A percentile compares a stretch with the other conserved stretches of the same genome.
Evolutionary conservation across 495 filamentous ascomycete species (phyloP).

Genomic region (Geopyxis carbonaria): DNA sequence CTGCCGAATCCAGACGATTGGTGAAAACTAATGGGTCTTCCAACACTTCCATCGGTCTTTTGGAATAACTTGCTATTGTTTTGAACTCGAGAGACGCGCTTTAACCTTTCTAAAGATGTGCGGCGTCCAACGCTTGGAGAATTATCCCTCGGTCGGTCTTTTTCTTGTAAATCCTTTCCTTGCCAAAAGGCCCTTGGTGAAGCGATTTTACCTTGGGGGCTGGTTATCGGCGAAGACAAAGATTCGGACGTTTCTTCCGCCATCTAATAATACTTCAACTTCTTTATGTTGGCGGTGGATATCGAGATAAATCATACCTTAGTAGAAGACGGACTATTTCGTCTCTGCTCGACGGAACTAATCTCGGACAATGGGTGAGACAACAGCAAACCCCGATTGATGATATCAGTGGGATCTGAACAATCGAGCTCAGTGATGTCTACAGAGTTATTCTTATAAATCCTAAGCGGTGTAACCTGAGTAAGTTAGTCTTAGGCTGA

Average conservation of each 20-base stretch:
- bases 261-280: conserved; percentile 4
- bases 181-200: conserved; percentile 4
- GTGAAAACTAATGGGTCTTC: conserved; percentile 48
- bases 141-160: conserved; percentile 32
- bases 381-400: conserved; percentile 29
- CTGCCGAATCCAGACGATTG: conserved; percentile 10
- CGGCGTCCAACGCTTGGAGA: conserved; percentile 53
- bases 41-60: conserved; percentile 70
- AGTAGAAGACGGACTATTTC: conserved; percentile 61
- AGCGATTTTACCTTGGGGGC: conserved; percentile 14
- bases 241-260: conserved; percentile 16
- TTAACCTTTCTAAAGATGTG: conserved; percentile 80
- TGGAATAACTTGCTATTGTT: conserved; percentile 91
- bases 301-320: conserved; percentile 36
- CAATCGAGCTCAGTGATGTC: conserved; percentile 28
- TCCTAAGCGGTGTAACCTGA: conserved; percentile 41
- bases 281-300: background rate
- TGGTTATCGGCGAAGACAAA: conserved; percentile 14
- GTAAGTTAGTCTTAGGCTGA: conserved; percentile 7
- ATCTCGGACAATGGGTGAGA: conserved; percentile 42
- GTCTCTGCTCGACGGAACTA: conserved; percentile 37
- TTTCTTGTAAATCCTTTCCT: conserved; percentile 16
- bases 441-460: conserved; percentile 34
- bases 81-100: conserved; percentile 84
- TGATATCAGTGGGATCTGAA: conserved; percentile 6